These are phyloP conservation scores for Colletotrichum nymphaeae DNA, from an alignment of 2,329 filamentous ascomycete genomes.

Conservation along the genomic window DNA sequence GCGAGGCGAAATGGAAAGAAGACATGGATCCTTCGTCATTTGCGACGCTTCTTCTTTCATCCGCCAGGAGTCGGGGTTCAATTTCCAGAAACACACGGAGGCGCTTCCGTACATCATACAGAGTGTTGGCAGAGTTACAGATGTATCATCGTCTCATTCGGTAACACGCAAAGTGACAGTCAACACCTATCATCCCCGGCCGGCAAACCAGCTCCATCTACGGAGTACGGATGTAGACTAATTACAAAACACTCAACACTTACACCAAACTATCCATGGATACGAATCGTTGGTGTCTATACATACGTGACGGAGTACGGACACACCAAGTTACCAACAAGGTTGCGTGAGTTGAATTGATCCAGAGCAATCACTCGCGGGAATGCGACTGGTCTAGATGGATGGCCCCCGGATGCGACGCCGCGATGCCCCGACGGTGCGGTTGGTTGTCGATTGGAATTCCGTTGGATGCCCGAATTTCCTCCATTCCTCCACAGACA, in stretches of 20 bases:
- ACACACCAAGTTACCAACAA: neutral
- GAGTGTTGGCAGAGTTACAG: constrained; percentile 7
- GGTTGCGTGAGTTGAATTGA: constrained; percentile 21
- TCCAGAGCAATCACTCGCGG: constrained; percentile 25
- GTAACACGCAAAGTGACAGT: constrained; percentile 14
- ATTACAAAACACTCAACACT: neutral
- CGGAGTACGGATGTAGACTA: neutral
- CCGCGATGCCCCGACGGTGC: constrained; percentile 7
- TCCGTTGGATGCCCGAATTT: constrained; percentile 30
- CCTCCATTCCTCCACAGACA: constrained; percentile 25
- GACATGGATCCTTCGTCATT: constrained; percentile 28
- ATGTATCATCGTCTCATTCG: constrained; percentile 18
- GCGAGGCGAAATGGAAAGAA: neutral
- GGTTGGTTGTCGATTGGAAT: constrained; percentile 12
- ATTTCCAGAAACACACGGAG: neutral
- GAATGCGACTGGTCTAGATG: constrained; percentile 30
- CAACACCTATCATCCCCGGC: neutral
- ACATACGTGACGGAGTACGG: neutral
- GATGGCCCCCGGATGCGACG: constrained; percentile 28
- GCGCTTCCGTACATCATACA: neutral
- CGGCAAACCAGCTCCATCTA: neutral
- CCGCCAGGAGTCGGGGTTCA: neutral
- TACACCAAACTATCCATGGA: neutral
- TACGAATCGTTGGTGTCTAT: neutral
- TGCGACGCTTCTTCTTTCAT: constrained; percentile 22